Base-by-base conservation (phyloP, 2,329 filamentous ascomycete species). In the Cercospora nicotianae region DNA sequence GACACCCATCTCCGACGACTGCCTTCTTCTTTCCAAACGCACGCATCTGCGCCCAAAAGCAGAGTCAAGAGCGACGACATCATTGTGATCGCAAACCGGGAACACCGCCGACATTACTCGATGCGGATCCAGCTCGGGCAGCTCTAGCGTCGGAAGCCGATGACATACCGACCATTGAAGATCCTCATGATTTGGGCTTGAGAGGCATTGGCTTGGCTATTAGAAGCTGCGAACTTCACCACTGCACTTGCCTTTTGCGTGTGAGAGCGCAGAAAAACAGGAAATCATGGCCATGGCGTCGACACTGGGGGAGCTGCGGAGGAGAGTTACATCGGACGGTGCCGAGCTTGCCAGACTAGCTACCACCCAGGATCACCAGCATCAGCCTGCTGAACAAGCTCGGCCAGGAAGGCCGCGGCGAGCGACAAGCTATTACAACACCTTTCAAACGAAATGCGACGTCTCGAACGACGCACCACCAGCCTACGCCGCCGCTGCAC, bases 351-450 rank as follows among this genome's bases (percentile, higher is more conserved):
- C 36, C 20, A 20, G 23, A 10, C 30, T 33, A 28, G 63, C 39
- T 9, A 12, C 62, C 45, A 58, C 30, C 58, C 57, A 39, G 61
- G 60, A 59, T 62, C 61, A 39, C n/a, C 61, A 60, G 53, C 61
- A 39, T 16, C 61, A 53, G 53, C 39, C 55, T 23, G 45, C 45
- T 26, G 66, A 59, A 57, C 53, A 57, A 53, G 42, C 48, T 33
- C 66, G 66, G 26, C 58, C 55, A 28, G 39, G 69, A 36, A 36
- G 64, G 12, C 53, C 69, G 20, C 67, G 72, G 39, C 71, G 74
- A 69, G 69, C 72, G 28, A 77, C 74, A 33, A 79, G 78, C 62
- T 73, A 80, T 65, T 76, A 77, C 74, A 77, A 77, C 64, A 57
- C 70, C 26, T 80, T 79, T 68, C 77, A 78, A 61, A 78, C 77